phyloP scores from a whole-genome alignment of 2,329 filamentous ascomycete species.

The Sordariomycetes sp. region DNA sequence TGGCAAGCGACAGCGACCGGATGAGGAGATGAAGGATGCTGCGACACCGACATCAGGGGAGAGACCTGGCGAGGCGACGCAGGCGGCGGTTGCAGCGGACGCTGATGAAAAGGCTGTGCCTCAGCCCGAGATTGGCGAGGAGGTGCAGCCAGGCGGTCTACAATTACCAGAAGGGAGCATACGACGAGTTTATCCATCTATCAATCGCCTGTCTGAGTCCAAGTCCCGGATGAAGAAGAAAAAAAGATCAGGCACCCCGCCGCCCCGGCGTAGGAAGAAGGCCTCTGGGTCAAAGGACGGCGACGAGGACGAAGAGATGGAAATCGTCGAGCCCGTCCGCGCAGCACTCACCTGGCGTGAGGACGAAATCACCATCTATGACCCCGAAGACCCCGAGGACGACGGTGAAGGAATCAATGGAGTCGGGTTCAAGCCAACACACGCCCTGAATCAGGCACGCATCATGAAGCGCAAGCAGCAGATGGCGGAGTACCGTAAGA shows the following conservation, averaged over 20 bases:
- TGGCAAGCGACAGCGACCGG: constrained; percentile 28
- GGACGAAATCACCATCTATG: constrained; percentile 58
- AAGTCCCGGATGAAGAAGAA: constrained; percentile 20
- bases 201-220: constrained; percentile 27
- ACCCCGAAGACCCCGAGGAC: constrained; percentile 55
- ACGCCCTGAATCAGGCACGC: constrained; percentile 49
- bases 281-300: constrained; percentile 10
- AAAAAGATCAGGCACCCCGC: constrained; percentile 28
- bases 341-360: constrained; percentile 59
- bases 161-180: constrained; percentile 10
- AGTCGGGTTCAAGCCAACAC: constrained; percentile 56
- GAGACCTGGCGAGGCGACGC: no score
- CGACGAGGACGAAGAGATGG: constrained; percentile 20
- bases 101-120: neutral
- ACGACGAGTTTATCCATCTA: constrained; percentile 22
- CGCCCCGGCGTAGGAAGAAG: constrained; percentile 18
- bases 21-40: constrained; percentile 19
- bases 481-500: constrained; percentile 51
- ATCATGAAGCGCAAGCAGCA: constrained; percentile 49
- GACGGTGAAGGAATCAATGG: constrained; percentile 60
- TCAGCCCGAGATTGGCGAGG: neutral
- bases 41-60: constrained; percentile 1
- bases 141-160: constrained; percentile 7
- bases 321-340: constrained; percentile 41
- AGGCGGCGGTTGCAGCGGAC: no score